A percentile compares a stretch with the other conserved stretches of the same genome.
Conservation (phyloP, 257 asterid genomes). For the Echium plantagineum region DNA sequence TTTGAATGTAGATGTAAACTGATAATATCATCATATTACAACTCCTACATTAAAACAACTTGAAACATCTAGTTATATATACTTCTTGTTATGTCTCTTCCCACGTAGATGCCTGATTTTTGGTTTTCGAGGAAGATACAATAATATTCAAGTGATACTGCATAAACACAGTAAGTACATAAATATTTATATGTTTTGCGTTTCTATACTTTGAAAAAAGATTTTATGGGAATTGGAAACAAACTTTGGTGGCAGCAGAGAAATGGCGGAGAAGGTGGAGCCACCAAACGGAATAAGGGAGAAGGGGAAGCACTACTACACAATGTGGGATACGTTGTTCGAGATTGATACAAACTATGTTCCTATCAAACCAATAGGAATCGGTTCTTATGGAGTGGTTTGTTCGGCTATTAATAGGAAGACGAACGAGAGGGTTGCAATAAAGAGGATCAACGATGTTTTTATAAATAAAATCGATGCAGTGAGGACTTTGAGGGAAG, state of each 20-base stretch:
- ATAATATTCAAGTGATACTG: too few relatives aligned
- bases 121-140: too few relatives aligned
- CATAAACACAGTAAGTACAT: too few relatives aligned
- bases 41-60: too few relatives aligned
- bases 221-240: too few relatives aligned
- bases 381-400: slow-evolving; percentile 3
- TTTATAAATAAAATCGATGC: background rate
- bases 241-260: background rate
- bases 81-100: too few relatives aligned
- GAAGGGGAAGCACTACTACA: slow-evolving; percentile 6
- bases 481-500: background rate
- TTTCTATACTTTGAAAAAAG: too few relatives aligned
- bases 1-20: too few relatives aligned
- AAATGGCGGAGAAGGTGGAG: slow-evolving; percentile 1
- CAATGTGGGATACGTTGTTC: background rate
- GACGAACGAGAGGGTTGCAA: slow-evolving; percentile 5
- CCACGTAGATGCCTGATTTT: too few relatives aligned
- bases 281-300: background rate
- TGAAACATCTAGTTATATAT: too few relatives aligned
- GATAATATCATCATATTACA: too few relatives aligned
- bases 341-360: slow-evolving; percentile 5
- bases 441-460: slow-evolving; percentile 4
- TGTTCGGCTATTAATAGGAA: slow-evolving; percentile 1
- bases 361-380: slow-evolving; percentile 3
- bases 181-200: too few relatives aligned